These are phyloP conservation scores for Camellia japonica DNA, from an alignment of 148 eudicot genomes.

Conservation along the genomic window DNA sequence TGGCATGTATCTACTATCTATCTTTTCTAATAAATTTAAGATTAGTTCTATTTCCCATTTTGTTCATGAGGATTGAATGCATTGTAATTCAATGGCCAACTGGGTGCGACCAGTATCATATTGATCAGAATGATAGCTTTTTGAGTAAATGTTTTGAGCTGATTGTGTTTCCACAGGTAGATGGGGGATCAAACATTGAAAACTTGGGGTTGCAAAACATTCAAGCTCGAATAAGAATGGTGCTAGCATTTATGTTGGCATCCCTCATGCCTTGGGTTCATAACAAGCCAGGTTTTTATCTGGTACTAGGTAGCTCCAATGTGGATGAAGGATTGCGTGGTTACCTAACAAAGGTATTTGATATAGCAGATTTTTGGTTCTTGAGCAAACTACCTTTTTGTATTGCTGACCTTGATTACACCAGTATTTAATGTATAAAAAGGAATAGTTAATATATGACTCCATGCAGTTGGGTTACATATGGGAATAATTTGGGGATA, in stretches of 20 bases:
- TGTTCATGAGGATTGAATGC: not conserved
- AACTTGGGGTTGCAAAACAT: slow-evolving; percentile 92
- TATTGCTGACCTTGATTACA: not conserved
- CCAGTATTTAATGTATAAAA: not conserved
- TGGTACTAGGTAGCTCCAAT: slow-evolving; percentile 93
- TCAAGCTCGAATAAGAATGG: slow-evolving; percentile 98
- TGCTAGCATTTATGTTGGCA: slow-evolving; percentile 92
- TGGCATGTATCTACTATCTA: not conserved
- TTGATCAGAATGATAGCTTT: not conserved
- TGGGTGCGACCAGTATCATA: not conserved
- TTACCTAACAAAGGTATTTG: slow-evolving; percentile 81
- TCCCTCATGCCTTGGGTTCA: slow-evolving; percentile 99
- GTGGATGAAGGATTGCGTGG: slow-evolving; percentile 99
- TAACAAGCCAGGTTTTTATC: slow-evolving; percentile 81
- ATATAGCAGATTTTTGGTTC: slow-evolving; percentile 1
- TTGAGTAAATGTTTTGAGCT: not conserved
- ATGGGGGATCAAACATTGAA: slow-evolving; percentile 92
- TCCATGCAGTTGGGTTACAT: not conserved
- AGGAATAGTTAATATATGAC: not conserved
- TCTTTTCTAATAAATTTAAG: not conserved
- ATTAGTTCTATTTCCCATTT: not conserved
- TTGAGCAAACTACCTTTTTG: not conserved
- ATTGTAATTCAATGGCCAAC: not conserved
- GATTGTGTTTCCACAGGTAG: slow-evolving; percentile 49
- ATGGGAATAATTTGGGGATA: not conserved